These are phyloP conservation scores for Suillus subluteus DNA, from an alignment of 768 basidiomycete genomes.

Conservation along the genomic window DNA sequence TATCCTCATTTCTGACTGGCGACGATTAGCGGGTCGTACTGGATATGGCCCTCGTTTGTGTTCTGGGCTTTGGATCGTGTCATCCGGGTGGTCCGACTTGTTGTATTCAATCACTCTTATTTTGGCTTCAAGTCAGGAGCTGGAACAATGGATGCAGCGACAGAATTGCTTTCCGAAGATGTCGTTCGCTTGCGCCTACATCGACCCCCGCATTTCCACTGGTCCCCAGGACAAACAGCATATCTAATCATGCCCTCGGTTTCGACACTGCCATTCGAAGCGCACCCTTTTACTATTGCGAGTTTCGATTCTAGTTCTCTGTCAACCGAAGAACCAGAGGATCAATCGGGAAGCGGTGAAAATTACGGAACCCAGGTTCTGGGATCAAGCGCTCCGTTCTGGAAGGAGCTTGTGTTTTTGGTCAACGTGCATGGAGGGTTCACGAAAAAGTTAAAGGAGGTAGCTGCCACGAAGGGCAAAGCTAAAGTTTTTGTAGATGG, in stretches of 20 bases:
- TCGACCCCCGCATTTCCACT: constrained; percentile 47
- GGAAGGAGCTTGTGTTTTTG: constrained; percentile 51
- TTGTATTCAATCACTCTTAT: too few species aligned
- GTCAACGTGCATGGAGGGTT: constrained; percentile 57
- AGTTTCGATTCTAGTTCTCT: constrained; percentile 28
- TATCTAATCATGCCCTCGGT: constrained; percentile 49
- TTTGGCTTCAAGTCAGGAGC: background rate
- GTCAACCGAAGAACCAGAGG: background rate
- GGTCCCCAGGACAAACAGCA: constrained; percentile 52
- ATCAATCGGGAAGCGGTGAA: constrained; percentile 16
- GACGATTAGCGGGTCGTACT: constrained; percentile 28
- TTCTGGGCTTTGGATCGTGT: constrained; percentile 58
- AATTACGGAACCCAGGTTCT: background rate
- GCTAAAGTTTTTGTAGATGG: too few species aligned
- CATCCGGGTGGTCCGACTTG: constrained; percentile 43
- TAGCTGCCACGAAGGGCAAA: constrained; percentile 17
- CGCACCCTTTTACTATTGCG: constrained; percentile 60
- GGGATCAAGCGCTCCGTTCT: constrained; percentile 12
- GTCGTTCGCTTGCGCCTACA: constrained; percentile 46
- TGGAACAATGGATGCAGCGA: constrained; percentile 34
- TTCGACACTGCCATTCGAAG: constrained; percentile 43
- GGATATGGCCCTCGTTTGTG: constrained; percentile 53
- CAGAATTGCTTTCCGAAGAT: constrained; percentile 44
- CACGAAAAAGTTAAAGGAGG: constrained; percentile 46
- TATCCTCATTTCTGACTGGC: constrained; percentile 5